phyloP scores from a whole-genome alignment of 1,284 basidiomycete genomes.

The Hortiboletus rubellus region DNA sequence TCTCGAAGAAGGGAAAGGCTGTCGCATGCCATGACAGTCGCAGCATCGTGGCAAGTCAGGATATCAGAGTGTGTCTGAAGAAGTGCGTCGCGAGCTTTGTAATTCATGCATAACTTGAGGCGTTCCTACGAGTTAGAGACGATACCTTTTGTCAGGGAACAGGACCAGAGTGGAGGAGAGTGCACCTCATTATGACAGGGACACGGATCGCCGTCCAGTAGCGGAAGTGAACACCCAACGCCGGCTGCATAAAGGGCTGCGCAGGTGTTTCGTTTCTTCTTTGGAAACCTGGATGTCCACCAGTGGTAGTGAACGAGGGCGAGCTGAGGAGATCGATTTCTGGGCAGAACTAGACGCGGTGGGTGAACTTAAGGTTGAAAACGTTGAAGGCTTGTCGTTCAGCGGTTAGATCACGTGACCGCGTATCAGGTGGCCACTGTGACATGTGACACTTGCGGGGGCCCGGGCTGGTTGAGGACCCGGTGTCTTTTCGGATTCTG shows the following conservation, averaged over 20 bases:
- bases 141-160: not conserved
- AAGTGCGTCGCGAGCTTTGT: constrained; percentile 34
- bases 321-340: constrained; percentile 1
- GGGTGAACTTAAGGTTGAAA: not conserved
- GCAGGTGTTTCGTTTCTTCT: constrained; percentile 17
- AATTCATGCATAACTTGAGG: constrained; percentile 36
- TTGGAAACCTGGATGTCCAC: constrained; percentile 11
- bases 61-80: constrained; percentile 30
- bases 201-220: constrained; percentile 23
- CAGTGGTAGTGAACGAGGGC: not conserved
- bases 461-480: constrained; percentile 6
- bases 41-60: constrained; percentile 23
- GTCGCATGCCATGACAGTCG: constrained; percentile 26
- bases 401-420: constrained; percentile 6
- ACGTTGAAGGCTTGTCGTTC: too few relatives aligned
- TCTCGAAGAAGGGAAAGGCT: constrained; percentile 31
- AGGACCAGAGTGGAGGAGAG: not conserved
- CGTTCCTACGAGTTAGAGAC: constrained; percentile 30
- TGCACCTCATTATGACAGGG: constrained; percentile 33
- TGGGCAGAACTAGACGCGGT: not conserved
- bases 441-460: too few relatives aligned
- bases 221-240: constrained; percentile 18
- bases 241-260: constrained; percentile 20
- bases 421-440: not conserved
- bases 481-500: constrained; percentile 4